These are phyloP conservation scores for Microbotryum intermedium DNA, from an alignment of 1,284 basidiomycete genomes.

Conservation along the genomic window DNA sequence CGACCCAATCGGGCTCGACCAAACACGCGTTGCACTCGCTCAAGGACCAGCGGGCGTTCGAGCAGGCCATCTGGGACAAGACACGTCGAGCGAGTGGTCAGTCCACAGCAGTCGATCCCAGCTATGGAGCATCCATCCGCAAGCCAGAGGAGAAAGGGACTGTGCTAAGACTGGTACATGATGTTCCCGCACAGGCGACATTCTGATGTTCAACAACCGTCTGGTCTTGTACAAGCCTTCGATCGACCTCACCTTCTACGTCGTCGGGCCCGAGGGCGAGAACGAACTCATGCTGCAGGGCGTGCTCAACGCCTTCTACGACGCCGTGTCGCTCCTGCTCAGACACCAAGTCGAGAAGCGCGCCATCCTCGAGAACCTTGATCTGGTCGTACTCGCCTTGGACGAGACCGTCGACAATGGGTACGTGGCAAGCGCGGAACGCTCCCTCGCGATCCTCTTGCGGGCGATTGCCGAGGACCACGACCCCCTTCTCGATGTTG, in stretches of 20 bases:
- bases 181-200: slow-evolving; percentile 58
- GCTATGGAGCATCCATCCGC: neutral
- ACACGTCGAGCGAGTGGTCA: slow-evolving; percentile 80
- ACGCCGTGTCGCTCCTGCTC: slow-evolving; percentile 75
- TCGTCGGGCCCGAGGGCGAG: slow-evolving; percentile 76
- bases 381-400: slow-evolving; percentile 81
- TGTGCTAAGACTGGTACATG: neutral
- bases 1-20: slow-evolving; percentile 18
- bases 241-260: slow-evolving; percentile 90
- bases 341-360: slow-evolving; percentile 93
- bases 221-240: slow-evolving; percentile 90
- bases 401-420: slow-evolving; percentile 98
- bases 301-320: slow-evolving; percentile 73
- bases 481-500: neutral
- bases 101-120: slow-evolving; percentile 33
- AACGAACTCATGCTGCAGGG: slow-evolving; percentile 94
- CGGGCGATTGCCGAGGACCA: neutral
- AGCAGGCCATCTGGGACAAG: slow-evolving; percentile 92
- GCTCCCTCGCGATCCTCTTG: neutral
- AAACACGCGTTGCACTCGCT: slow-evolving; percentile 47
- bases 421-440: slow-evolving; percentile 49
- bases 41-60: slow-evolving; percentile 92
- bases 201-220: slow-evolving; percentile 84
- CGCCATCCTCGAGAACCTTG: slow-evolving; percentile 87
- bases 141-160: neutral